Percentiles rank a stretch among this genome's conserved stretches.
Conservation (phyloP, 441 rosid species). For the Erodium trifolium region DNA sequence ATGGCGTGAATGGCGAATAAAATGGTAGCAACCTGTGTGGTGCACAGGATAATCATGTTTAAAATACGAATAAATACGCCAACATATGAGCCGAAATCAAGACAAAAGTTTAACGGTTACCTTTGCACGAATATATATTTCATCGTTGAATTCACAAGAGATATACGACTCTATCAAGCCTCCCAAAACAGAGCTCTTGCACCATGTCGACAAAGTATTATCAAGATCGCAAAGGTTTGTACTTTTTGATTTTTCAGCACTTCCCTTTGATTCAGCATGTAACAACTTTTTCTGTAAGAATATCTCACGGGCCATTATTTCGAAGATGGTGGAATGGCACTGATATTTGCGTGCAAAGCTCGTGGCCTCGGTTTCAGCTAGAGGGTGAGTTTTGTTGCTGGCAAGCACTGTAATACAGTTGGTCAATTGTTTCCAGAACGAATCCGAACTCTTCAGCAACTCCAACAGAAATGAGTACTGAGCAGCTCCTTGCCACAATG, state of each 20-base stretch:
- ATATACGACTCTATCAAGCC: slow-evolving; percentile 50
- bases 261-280: slow-evolving; percentile 32
- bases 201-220: slow-evolving; percentile 53
- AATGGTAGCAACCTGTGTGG: slow-evolving; percentile 62
- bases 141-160: slow-evolving; percentile 46
- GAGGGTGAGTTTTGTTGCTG: slow-evolving; percentile 28
- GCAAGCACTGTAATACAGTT: slow-evolving; percentile 33
- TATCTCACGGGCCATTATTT: slow-evolving; percentile 68
- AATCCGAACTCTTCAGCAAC: slow-evolving; percentile 41
- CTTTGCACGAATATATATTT: slow-evolving; percentile 47
- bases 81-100: slow-evolving; percentile 8
- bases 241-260: slow-evolving; percentile 25
- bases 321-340: slow-evolving; percentile 69
- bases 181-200: slow-evolving; percentile 46
- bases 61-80: neutral
- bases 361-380: slow-evolving; percentile 38
- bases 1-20: slow-evolving; percentile 60
- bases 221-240: slow-evolving; percentile 34
- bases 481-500: slow-evolving; percentile 91
- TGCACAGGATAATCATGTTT: slow-evolving; percentile 9
- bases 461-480: slow-evolving; percentile 52
- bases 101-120: slow-evolving; percentile 19
- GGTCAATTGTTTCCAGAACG: slow-evolving; percentile 65
- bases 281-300: slow-evolving; percentile 67
- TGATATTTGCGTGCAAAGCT: slow-evolving; percentile 43